Conservation (phyloP, 148 eudicot genomes). For the Chenopodium album region DNA sequence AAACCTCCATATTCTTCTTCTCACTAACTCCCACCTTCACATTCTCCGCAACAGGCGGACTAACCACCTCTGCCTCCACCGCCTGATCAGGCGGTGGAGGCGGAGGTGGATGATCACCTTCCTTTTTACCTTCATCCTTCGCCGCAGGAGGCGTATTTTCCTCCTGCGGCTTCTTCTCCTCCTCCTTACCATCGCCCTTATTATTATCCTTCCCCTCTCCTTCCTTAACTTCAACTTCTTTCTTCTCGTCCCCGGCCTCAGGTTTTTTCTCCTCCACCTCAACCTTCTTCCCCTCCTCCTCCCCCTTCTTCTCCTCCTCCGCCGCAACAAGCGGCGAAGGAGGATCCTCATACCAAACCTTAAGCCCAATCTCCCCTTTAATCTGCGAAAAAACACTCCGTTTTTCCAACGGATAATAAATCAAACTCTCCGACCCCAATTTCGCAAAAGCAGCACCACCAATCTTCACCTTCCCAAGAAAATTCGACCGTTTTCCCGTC, state of each 20-base stretch:
- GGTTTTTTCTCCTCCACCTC: background rate
- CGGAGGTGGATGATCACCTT: background rate
- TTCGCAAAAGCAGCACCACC: conserved; percentile 45
- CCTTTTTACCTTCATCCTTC: conserved; percentile 12
- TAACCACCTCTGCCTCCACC: conserved; percentile 20
- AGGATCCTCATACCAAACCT: conserved; percentile 58
- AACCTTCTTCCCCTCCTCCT: conserved; percentile 11
- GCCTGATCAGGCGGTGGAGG: conserved; percentile 28
- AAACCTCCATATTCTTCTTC: conserved; percentile 25
- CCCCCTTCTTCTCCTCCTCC: conserved; percentile 19
- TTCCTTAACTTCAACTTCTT: background rate
- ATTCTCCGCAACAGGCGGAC: conserved; percentile 34
- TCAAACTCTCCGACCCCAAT: conserved; percentile 44
- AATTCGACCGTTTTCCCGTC: conserved; percentile 52
- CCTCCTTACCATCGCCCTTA: conserved; percentile 11
- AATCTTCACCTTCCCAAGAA: conserved; percentile 76
- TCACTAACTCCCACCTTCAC: conserved; percentile 19
- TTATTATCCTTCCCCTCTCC: background rate
- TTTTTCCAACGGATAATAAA: conserved; percentile 83
- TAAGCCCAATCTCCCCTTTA: conserved; percentile 83
- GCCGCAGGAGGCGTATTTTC: conserved; percentile 25
- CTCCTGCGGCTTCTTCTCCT: conserved; percentile 17
- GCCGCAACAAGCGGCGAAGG: conserved; percentile 27
- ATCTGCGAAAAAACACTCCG: conserved; percentile 86
- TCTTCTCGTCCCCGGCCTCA: conserved; percentile 3